These are phyloP conservation scores for Entoloma clypeatum DNA, from an alignment of 1,284 basidiomycete genomes.

Conservation along the genomic window DNA sequence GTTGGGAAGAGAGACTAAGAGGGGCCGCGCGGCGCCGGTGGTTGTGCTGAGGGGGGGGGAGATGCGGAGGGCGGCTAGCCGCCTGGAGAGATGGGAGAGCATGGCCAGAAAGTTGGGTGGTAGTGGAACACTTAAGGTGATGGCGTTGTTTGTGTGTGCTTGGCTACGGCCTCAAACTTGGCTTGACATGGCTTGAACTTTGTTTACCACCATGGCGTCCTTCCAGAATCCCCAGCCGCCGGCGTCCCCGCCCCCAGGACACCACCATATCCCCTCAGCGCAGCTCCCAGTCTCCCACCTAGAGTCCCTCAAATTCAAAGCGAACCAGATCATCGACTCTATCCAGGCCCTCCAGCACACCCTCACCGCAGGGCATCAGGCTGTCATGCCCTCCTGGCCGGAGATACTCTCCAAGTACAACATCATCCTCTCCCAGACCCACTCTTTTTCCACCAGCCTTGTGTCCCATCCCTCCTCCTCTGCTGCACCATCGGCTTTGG, in stretches of 20 bases:
- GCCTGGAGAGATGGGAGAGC: constrained; percentile 13
- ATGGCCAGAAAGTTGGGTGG: constrained; percentile 6
- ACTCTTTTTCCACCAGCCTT: constrained; percentile 58
- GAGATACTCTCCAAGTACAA: constrained; percentile 82
- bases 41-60: background rate
- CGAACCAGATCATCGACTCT: constrained; percentile 71
- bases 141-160: constrained; percentile 5
- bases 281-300: constrained; percentile 50
- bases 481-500: constrained; percentile 12
- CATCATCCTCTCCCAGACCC: constrained; percentile 73
- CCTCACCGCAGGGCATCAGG: constrained; percentile 53
- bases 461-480: constrained; percentile 40
- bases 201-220: background rate
- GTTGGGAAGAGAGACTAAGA: constrained; percentile 6
- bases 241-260: constrained; percentile 2
- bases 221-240: constrained; percentile 11
- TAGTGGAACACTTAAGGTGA: background rate
- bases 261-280: constrained; percentile 25
- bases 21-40: background rate
- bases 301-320: constrained; percentile 70
- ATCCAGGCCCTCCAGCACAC: constrained; percentile 60
- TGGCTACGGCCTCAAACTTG: background rate
- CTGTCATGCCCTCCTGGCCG: constrained; percentile 70
- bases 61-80: constrained; percentile 10
- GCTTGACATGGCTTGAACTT: background rate